Evolutionary conservation across 176 grass and related monocot species (phyloP), one percentile per base, ranked within the genome.

Genomic region (Cymbopogon citratus): DNA sequence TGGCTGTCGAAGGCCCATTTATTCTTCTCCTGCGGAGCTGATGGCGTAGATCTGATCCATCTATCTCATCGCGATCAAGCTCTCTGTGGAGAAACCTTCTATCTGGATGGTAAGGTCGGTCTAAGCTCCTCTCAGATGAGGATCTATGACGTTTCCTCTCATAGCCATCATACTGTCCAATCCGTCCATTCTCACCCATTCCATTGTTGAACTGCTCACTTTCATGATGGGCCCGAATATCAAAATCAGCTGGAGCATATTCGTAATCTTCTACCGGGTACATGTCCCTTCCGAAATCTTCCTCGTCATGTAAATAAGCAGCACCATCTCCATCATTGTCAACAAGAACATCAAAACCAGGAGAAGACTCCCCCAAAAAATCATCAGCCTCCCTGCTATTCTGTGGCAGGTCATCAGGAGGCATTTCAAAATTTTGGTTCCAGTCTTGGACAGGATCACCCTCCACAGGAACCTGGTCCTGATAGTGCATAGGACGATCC

Each of bases 311-410:
- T 72, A 87, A 74, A 84, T 93, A 99, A 66, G 85, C 80, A 90
- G 92, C 72, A 61, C 75, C 74, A 80, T 93, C 87, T 28, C 77
- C 81, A 73, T 93, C 89, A 29, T 98, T 86, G 78, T 94, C 90
- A 49, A 98, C 95, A 63, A 98, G 90, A 78, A 98, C 95, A 52
- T 98, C 95, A 86, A 98, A 98, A 44, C 92, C 96, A 82, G 92
- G 92, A 12, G 95, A 92, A 86, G 92, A 91, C 77, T 98, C 95
- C 24, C 82, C 84, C 40, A 84, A 59, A 62, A 95, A 78, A 9
- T 99, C 91, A 86, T 93, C 92, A 61, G 77, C 76, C 11, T 99
- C 96, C 83, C 85, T 84, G 77, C 90, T 90, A 83, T 93, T 85
- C 63, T 90, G 88, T 21, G 95, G 72, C n/a, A 86, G 67, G 46